Evolutionary conservation across 768 basidiomycete genomes (phyloP), one percentile per base, ranked within the genome.

Genomic region (Lactarius pseudohatsudake): DNA sequence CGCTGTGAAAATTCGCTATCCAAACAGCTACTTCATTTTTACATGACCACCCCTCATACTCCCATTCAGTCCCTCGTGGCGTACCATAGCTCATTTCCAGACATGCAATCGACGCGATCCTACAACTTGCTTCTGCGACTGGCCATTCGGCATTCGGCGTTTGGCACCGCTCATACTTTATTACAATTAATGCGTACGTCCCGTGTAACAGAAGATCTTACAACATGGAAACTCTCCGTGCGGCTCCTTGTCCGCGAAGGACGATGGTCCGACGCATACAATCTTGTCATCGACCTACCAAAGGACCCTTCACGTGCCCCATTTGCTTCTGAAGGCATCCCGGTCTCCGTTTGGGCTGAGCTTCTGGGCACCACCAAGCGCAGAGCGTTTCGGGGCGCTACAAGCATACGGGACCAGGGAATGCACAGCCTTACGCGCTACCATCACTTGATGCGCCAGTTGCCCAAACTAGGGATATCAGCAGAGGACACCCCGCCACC

Each of bases 221-320:
- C 87, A 71, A 89, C 89, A 1, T 77, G 80, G 74, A 82, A 83
- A 74, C 75, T 90, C 45, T 78, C 79, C 64, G 80, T 84, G 67
- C 83, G 90, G 22, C 84, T 81, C 78, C 75, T 87, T 60, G 78
- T 90, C 55, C 79, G 81, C 56, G 77, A 79, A 4, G 88, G 85
- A 9, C 74, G 73, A 53, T 90, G 88, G 88, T 74, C 80, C 13
- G 74, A 79, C 28, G 89, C 87, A 26, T 90, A 86, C 86, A 69
- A 50, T 4, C 60, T 64, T 26, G 63, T 64, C 13, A 41, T 62
- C 47, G 26, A 66, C 20, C 18, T 47, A 26, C 50, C 56, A 4
- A 62, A 50, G 26, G 57, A 43, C 10, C 47, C 5, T n/a, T 15
- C 50, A 20, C 56, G 59, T n/a, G 55, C 65, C 15, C 64, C 47